phyloP scores from a whole-genome alignment of 345 rosid species.

The Bretschneidera sinensis region DNA sequence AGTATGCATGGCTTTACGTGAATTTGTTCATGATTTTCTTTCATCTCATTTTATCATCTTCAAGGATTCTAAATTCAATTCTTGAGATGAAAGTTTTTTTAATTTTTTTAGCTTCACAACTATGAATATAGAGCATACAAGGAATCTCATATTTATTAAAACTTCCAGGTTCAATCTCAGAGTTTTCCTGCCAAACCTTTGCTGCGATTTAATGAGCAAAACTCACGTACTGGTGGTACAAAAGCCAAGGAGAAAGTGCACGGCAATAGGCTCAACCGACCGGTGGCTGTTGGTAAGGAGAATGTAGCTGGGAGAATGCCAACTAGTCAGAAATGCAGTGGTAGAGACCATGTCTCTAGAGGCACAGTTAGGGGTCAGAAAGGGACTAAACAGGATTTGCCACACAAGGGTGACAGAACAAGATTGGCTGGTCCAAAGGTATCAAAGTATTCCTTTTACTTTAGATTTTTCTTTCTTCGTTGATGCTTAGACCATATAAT shows the following conservation, averaged over 20 bases:
- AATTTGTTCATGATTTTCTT: not conserved
- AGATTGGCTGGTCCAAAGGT: slow-evolving; percentile 37
- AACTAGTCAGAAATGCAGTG: slow-evolving; percentile 15
- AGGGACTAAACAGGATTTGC: slow-evolving; percentile 17
- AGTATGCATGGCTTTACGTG: too few species aligned
- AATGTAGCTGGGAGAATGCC: slow-evolving; percentile 19
- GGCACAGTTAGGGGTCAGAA: slow-evolving; percentile 19
- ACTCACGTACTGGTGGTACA: slow-evolving; percentile 8
- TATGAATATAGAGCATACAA: not conserved
- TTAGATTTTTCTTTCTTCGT: not conserved
- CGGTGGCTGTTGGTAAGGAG: slow-evolving; percentile 35
- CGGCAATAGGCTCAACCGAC: slow-evolving; percentile 13
- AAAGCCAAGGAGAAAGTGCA: slow-evolving; percentile 20
- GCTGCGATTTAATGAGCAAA: slow-evolving; percentile 21
- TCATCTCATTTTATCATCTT: not conserved
- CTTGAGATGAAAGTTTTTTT: not conserved
- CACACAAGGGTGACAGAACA: slow-evolving; percentile 19
- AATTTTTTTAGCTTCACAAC: not conserved
- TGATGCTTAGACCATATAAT: not conserved
- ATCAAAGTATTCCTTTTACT: slow-evolving; percentile 1
- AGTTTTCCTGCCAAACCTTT: slow-evolving; percentile 21
- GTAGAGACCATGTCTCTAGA: slow-evolving; percentile 19
- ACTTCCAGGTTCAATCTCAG: slow-evolving; percentile 32
- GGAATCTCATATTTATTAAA: slow-evolving; percentile 1
- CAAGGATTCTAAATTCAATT: not conserved